phyloP scores from a whole-genome alignment of 2,329 filamentous ascomycete genomes.

The Thermothelomyces thermophilus region DNA sequence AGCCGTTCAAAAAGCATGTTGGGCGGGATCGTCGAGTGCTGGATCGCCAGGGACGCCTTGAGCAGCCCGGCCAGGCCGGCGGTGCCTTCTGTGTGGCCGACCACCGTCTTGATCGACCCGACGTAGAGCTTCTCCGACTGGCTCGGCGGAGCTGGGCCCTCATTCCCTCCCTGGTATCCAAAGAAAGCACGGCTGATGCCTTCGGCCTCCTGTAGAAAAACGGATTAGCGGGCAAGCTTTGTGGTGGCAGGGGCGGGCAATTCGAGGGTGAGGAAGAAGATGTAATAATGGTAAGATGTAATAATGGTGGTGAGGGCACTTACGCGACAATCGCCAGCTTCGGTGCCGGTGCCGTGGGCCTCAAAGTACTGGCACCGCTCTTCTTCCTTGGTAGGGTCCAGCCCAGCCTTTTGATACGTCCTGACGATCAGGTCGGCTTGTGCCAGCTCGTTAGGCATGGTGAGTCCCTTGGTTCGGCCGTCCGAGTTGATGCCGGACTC shows the following conservation, averaged over 20 bases:
- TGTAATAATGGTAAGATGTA: too few species aligned
- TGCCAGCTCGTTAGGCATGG: slow-evolving; percentile 37
- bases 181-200: slow-evolving; percentile 8
- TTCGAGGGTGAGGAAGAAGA: too few species aligned
- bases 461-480: slow-evolving; percentile 39
- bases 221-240: too few species aligned
- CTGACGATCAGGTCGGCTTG: slow-evolving; percentile 36
- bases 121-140: too few species aligned
- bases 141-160: too few species aligned
- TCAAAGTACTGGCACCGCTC: slow-evolving; percentile 34
- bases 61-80: slow-evolving; percentile 1
- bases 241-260: too few species aligned
- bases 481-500: slow-evolving; percentile 45
- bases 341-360: slow-evolving; percentile 36
- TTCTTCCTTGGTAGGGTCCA: slow-evolving; percentile 26
- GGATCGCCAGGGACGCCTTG: not conserved
- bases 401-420: slow-evolving; percentile 36
- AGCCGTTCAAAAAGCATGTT: not conserved
- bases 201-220: slow-evolving; percentile 8
- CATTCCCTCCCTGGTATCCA: not conserved
- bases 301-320: too few species aligned
- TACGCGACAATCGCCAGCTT: slow-evolving; percentile 25
- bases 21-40: not conserved
- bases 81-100: slow-evolving; percentile 24
- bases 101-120: slow-evolving; percentile 35